Evolutionary conservation across 805 yeast genomes (phyloP).

Genomic region (Suhomyces sp.): DNA sequence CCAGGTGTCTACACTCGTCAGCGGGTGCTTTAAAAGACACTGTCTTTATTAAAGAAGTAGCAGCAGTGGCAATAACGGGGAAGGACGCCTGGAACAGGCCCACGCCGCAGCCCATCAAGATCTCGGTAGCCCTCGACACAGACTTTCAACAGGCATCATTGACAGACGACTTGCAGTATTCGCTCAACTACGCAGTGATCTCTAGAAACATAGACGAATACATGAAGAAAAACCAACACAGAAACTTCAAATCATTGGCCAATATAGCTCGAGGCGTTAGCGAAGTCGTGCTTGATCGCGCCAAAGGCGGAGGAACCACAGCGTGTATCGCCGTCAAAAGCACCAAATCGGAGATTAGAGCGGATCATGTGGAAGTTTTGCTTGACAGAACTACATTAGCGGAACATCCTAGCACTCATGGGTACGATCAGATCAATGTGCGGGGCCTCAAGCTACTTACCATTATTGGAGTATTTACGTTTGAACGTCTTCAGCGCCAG

Average conservation of each 20-base stretch:
- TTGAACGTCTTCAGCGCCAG: slow-evolving; percentile 82
- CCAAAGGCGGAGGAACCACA: slow-evolving; percentile 45
- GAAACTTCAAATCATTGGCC: slow-evolving; percentile 41
- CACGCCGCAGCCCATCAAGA: slow-evolving; percentile 60
- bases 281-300: slow-evolving; percentile 41
- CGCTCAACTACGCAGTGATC: slow-evolving; percentile 86
- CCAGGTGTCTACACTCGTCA: slow-evolving; percentile 1
- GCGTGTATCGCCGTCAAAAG: slow-evolving; percentile 42
- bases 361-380: slow-evolving; percentile 46
- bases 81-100: slow-evolving; percentile 73
- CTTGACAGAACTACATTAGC: slow-evolving; percentile 27
- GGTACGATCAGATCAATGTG: slow-evolving; percentile 34
- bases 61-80: slow-evolving; percentile 63
- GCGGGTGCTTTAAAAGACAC: slow-evolving; percentile 25
- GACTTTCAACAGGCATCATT: slow-evolving; percentile 71
- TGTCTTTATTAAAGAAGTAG: slow-evolving; percentile 54
- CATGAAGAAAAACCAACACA: slow-evolving; percentile 42
- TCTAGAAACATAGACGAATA: slow-evolving; percentile 59
- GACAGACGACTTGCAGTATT: slow-evolving; percentile 75
- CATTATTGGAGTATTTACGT: slow-evolving; percentile 89
- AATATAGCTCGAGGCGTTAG: slow-evolving; percentile 50
- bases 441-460: slow-evolving; percentile 59
- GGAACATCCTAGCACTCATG: neutral
- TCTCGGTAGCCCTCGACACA: slow-evolving; percentile 61
- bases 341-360: slow-evolving; percentile 58